Percentiles rank a stretch among this genome's conserved stretches.
Evolutionary conservation across 805 yeast genomes (phyloP).

Genomic region (Lipomyces yamadae): DNA sequence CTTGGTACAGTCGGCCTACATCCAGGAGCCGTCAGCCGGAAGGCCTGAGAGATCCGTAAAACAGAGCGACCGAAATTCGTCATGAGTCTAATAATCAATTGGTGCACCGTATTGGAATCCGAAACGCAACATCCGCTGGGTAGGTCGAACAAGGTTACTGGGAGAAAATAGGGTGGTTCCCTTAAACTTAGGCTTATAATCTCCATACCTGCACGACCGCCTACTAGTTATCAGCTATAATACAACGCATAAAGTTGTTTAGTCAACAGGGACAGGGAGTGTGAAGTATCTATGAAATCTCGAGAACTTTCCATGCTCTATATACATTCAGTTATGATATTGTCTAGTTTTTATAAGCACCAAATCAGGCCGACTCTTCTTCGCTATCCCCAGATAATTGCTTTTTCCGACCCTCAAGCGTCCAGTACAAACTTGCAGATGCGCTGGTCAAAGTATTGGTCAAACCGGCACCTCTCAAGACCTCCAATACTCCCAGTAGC

Average conservation of each 20-base stretch:
- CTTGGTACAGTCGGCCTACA: neutral
- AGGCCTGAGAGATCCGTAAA: neutral
- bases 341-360: neutral
- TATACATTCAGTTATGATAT: neutral
- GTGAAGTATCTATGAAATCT: neutral
- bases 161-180: too few species aligned
- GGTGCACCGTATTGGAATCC: too few species aligned
- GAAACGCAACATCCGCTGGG: too few species aligned
- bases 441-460: slow-evolving; percentile 77
- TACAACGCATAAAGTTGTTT: neutral
- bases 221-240: neutral
- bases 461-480: slow-evolving; percentile 87
- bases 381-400: slow-evolving; percentile 44
- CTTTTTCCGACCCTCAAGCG: slow-evolving; percentile 67
- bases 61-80: neutral
- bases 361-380: neutral
- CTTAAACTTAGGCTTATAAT: too few species aligned
- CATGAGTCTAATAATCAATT: neutral
- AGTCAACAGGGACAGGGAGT: neutral
- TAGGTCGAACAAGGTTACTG: too few species aligned
- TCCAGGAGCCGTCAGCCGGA: neutral
- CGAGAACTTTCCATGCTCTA: neutral
- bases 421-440: slow-evolving; percentile 70
- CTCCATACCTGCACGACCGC: too few species aligned
- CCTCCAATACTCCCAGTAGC: slow-evolving; percentile 80